Percentiles rank a stretch among this genome's conserved stretches.
These are phyloP conservation scores for Pyrus communis DNA, from an alignment of 306 rosid species.

Conservation along the genomic window DNA sequence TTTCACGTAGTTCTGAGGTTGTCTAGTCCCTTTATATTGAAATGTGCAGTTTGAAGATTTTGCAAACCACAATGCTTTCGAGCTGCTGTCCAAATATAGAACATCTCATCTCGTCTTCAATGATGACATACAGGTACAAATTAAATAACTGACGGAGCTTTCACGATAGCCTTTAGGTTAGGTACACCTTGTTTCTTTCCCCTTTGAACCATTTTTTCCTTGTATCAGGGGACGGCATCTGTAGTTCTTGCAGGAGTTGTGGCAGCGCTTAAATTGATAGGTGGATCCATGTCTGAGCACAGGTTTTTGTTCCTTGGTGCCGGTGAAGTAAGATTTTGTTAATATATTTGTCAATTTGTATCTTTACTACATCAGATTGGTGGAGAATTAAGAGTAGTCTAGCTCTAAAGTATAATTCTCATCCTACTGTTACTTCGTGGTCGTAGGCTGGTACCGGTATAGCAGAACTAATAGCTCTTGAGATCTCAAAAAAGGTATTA, in stretches of 20 bases:
- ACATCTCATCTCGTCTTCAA: conserved; percentile 86
- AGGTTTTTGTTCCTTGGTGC: conserved; percentile 95
- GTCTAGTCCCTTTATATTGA: conserved; percentile 21
- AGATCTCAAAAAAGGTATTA: conserved; percentile 64
- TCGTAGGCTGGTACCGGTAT: conserved; percentile 92
- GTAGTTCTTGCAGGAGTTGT: conserved; percentile 94
- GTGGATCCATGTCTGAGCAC: conserved; percentile 73
- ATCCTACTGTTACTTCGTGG: conserved; percentile 10
- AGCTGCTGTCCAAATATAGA: conserved; percentile 75
- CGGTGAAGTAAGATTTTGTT: conserved; percentile 55
- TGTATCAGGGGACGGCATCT: conserved; percentile 81
- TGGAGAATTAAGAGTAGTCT: neutral
- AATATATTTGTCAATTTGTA: neutral
- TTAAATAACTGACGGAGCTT: neutral
- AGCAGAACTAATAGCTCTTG: conserved; percentile 92
- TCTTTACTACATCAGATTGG: neutral
- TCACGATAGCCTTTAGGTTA: conserved; percentile 5
- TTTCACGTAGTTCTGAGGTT: conserved; percentile 4
- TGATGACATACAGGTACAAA: conserved; percentile 82
- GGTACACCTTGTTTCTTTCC: neutral
- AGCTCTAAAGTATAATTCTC: neutral
- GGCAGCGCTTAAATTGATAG: conserved; percentile 70
- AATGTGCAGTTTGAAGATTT: conserved; percentile 86
- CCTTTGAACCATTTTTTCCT: conserved; percentile 2
- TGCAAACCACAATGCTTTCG: conserved; percentile 99